Percentiles rank a stretch among this genome's conserved stretches.
Evolutionary conservation across 2,329 filamentous ascomycete genomes (phyloP).

Genomic region (Ambrosiella cleistominuta): DNA sequence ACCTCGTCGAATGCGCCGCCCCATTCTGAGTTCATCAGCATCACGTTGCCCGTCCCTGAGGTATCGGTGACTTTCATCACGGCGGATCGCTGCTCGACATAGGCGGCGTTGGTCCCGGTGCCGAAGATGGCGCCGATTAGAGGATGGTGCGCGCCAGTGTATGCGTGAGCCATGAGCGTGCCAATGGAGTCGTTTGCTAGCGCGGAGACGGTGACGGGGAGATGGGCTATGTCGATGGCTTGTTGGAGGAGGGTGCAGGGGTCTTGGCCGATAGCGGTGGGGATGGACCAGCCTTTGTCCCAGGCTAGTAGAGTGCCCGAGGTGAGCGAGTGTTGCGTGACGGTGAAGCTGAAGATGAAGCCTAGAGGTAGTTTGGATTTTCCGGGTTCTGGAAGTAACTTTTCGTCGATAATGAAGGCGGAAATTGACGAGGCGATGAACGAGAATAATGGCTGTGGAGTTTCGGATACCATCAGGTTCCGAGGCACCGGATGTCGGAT

Average conservation of each 20-base stretch:
- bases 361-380: slow-evolving; percentile 15
- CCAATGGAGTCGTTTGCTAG: slow-evolving; percentile 69
- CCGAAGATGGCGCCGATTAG: slow-evolving; percentile 65
- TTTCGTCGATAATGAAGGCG: slow-evolving; percentile 33
- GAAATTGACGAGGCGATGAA: slow-evolving; percentile 61
- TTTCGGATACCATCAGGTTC: slow-evolving; percentile 15
- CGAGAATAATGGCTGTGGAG: slow-evolving; percentile 44
- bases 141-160: slow-evolving; percentile 51
- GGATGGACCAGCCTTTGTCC: slow-evolving; percentile 68
- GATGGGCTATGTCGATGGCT: slow-evolving; percentile 49
- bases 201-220: slow-evolving; percentile 56
- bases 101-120: slow-evolving; percentile 66
- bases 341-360: slow-evolving; percentile 48
- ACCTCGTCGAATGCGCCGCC: slow-evolving; percentile 56
- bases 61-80: slow-evolving; percentile 41
- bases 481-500: slow-evolving; percentile 23
- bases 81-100: slow-evolving; percentile 53
- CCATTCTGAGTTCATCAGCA: slow-evolving; percentile 74
- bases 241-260: slow-evolving; percentile 54
- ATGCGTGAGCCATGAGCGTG: slow-evolving; percentile 62
- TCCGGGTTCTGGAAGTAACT: background rate
- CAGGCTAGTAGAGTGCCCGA: slow-evolving; percentile 55
- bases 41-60: slow-evolving; percentile 46
- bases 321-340: slow-evolving; percentile 51
- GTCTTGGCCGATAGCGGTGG: slow-evolving; percentile 58